Evolutionary conservation across 106 monocot species (phyloP).

Genomic region (Allium cepa): DNA sequence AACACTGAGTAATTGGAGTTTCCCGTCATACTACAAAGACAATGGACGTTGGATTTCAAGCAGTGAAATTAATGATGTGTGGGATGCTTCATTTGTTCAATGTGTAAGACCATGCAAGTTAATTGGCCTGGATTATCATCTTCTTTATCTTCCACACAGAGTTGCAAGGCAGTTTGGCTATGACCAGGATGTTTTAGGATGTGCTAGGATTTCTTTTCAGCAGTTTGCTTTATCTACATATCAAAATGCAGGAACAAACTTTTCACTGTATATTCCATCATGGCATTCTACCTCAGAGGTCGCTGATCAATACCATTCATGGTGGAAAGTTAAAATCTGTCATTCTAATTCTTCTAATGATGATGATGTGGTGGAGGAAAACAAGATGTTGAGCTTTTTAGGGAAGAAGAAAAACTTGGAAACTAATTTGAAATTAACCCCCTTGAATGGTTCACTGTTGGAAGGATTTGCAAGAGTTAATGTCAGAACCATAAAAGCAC

Average conservation of each 20-base stretch:
- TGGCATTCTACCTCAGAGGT: constrained; percentile 27
- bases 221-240: constrained; percentile 38
- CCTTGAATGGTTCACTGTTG: not conserved
- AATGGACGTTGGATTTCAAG: constrained; percentile 19
- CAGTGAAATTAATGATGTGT: constrained; percentile 13
- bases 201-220: constrained; percentile 14
- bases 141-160: constrained; percentile 23
- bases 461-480: not conserved
- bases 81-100: constrained; percentile 14
- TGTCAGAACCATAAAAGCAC: not conserved
- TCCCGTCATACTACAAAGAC: no score
- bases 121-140: constrained; percentile 25
- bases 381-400: not conserved
- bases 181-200: constrained; percentile 53
- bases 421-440: not conserved
- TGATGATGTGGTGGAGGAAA: not conserved
- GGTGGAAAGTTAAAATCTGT: constrained; percentile 11
- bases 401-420: not conserved
- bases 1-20: constrained; percentile 16
- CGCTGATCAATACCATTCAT: constrained; percentile 19
- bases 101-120: constrained; percentile 23
- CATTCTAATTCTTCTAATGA: not conserved
- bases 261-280: constrained; percentile 36
- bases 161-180: constrained; percentile 59
- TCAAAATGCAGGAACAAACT: constrained; percentile 13